Evolutionary conservation across 352 stramenopile genomes (phyloP), one percentile per base, ranked within the genome.

Genomic region (Phytophthora ramorum): DNA sequence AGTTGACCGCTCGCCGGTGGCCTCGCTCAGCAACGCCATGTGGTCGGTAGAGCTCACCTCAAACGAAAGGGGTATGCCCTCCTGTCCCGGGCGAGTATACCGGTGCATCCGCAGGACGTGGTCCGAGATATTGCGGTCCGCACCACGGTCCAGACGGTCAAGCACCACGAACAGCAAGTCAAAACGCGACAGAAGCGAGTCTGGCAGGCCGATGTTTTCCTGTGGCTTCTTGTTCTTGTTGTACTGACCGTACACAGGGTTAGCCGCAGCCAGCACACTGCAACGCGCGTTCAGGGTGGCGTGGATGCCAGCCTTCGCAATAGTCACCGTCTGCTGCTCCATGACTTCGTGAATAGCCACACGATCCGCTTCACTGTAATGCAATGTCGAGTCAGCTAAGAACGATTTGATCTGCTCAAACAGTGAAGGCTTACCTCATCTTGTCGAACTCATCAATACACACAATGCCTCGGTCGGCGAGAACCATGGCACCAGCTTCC

Each of bases 381-480:
- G 17, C 35, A 61, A 34, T 24, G n/a, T 32, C 41, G 66, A 35
- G 47, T 75, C 43, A 75, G 46, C 7, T 16, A 46, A 4, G 16
- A 58, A 35, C 26, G 7, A 30, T 46, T 52, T 22, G 43, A 32
- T 10, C 7, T 43, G n/a, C 12, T 53, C 10, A 45, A 54, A 7
- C 6, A 37, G 17, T 6, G 3, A 4, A 26, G n/a, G 14, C 49
- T 16, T 63, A 96, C 81, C 89, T 97, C 96, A 99, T 99, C 75
- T 99, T 99, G 69, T 99, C 97, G 51, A 99, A 99, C 73, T 99
- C 98, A 79, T 99, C 98, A 34, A 99, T 99, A 74, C 98, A 99
- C 17, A 99, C 97, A 50, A 99, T 90, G 35, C 98, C 98, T 24
- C 98, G 76, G 75, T 99, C 98, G 4, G 98, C 98, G 13, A 99